Evolutionary conservation across 441 rosid species (phyloP).

Genomic region (Geranium incanum): DNA sequence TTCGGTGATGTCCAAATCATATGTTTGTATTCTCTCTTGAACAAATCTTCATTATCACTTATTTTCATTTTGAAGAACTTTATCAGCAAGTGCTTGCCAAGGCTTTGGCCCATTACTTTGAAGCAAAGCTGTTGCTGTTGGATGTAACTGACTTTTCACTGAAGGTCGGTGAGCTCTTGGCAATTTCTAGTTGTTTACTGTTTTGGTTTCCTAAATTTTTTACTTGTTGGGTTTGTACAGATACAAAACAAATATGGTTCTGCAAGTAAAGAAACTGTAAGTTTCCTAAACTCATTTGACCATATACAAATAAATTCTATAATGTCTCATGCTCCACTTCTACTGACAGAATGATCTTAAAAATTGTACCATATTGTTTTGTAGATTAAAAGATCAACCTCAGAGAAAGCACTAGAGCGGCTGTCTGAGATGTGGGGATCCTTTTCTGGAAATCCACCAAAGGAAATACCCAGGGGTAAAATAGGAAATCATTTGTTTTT

Average conservation of each 20-base stretch:
- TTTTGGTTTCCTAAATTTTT: slow-evolving; percentile 6
- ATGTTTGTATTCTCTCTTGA: not conserved
- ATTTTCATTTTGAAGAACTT: slow-evolving; percentile 41
- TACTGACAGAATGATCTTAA: not conserved
- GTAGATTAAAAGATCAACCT: slow-evolving; percentile 61
- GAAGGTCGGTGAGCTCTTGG: slow-evolving; percentile 36
- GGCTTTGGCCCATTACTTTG: slow-evolving; percentile 86
- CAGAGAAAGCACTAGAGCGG: slow-evolving; percentile 73
- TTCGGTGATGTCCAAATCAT: not conserved
- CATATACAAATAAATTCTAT: slow-evolving; percentile 9
- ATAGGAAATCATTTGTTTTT: slow-evolving; percentile 10
- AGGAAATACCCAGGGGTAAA: slow-evolving; percentile 53
- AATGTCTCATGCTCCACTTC: not conserved
- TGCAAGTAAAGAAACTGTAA: slow-evolving; percentile 51
- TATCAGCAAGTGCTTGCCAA: slow-evolving; percentile 93
- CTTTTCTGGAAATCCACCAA: slow-evolving; percentile 53
- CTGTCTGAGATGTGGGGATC: slow-evolving; percentile 67
- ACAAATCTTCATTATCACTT: slow-evolving; percentile 5
- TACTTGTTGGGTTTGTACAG: slow-evolving; percentile 30
- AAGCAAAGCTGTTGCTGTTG: slow-evolving; percentile 74
- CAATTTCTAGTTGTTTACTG: slow-evolving; percentile 2
- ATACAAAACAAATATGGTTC: slow-evolving; percentile 75
- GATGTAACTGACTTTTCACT: slow-evolving; percentile 73
- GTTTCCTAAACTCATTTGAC: slow-evolving; percentile 17
- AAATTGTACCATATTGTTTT: slow-evolving; percentile 11